phyloP scores from a whole-genome alignment of 2,329 filamentous ascomycete genomes.

The Arthroderma uncinatum region DNA sequence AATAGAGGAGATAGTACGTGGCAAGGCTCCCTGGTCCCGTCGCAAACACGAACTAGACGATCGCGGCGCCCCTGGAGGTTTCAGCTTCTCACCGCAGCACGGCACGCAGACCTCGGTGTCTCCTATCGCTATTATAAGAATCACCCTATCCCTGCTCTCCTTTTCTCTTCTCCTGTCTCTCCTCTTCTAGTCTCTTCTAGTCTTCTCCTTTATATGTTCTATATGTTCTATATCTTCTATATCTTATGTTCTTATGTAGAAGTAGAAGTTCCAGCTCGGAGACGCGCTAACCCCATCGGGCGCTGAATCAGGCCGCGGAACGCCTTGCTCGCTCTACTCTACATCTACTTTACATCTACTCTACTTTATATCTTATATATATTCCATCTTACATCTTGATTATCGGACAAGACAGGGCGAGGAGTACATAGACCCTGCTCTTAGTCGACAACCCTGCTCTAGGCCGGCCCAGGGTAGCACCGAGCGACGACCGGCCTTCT shows the following conservation, averaged over 20 bases:
- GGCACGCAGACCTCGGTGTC: not conserved
- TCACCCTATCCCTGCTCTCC: not conserved
- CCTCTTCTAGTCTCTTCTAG: not conserved
- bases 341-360: not conserved
- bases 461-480: too few species aligned
- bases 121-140: too few species aligned
- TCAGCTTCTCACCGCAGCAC: not conserved
- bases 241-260: not conserved
- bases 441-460: not conserved
- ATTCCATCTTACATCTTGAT: too few species aligned
- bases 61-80: not conserved
- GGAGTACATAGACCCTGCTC: not conserved
- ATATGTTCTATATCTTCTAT: not conserved
- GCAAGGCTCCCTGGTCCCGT: not conserved
- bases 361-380: too few species aligned
- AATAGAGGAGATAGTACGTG: too few species aligned
- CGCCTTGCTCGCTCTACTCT: not conserved
- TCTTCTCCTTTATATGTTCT: not conserved
- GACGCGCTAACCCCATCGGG: constrained; percentile 2
- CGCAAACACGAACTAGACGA: not conserved
- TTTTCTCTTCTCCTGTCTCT: not conserved
- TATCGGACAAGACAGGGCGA: too few species aligned
- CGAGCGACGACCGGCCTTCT: too few species aligned
- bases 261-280: not conserved
- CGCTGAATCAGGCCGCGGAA: constrained; percentile 1